These are phyloP conservation scores for Arabis alpina DNA, from an alignment of 345 rosid species.

Conservation along the genomic window DNA sequence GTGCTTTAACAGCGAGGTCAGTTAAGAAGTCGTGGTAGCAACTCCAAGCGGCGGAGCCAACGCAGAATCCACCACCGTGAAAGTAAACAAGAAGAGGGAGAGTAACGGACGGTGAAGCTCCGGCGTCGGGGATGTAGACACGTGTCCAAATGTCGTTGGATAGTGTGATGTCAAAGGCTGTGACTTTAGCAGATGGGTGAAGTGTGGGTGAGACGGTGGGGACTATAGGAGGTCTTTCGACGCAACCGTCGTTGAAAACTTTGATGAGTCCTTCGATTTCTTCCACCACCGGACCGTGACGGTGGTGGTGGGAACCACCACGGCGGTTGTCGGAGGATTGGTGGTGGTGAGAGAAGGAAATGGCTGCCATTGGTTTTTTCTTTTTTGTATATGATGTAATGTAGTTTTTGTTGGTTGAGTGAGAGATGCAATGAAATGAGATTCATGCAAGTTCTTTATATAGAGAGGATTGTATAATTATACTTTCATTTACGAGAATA, in stretches of 20 bases:
- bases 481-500: not conserved
- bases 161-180: constrained; percentile 43
- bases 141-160: constrained; percentile 51
- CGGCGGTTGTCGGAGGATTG: constrained; percentile 38
- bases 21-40: constrained; percentile 68
- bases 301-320: constrained; percentile 42
- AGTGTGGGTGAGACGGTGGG: constrained; percentile 52
- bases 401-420: constrained; percentile 3
- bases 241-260: constrained; percentile 68
- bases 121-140: constrained; percentile 38
- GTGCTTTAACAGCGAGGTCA: constrained; percentile 49
- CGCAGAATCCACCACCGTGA: constrained; percentile 78
- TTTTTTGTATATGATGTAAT: not conserved
- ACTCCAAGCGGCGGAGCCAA: constrained; percentile 72
- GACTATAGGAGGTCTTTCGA: constrained; percentile 62
- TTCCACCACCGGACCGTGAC: constrained; percentile 53
- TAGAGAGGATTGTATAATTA: constrained; percentile 24
- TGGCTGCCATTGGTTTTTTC: constrained; percentile 50
- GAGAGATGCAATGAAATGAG: constrained; percentile 23
- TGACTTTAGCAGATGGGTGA: constrained; percentile 39
- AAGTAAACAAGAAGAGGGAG: constrained; percentile 69
- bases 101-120: constrained; percentile 37
- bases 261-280: constrained; percentile 70
- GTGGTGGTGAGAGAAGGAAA: constrained; percentile 47
- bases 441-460: constrained; percentile 30